A percentile compares a stretch with the other conserved stretches of the same genome.
These are phyloP conservation scores for Ceratopteris richardii DNA, from an alignment of 75 land plant species.

Conservation along the genomic window DNA sequence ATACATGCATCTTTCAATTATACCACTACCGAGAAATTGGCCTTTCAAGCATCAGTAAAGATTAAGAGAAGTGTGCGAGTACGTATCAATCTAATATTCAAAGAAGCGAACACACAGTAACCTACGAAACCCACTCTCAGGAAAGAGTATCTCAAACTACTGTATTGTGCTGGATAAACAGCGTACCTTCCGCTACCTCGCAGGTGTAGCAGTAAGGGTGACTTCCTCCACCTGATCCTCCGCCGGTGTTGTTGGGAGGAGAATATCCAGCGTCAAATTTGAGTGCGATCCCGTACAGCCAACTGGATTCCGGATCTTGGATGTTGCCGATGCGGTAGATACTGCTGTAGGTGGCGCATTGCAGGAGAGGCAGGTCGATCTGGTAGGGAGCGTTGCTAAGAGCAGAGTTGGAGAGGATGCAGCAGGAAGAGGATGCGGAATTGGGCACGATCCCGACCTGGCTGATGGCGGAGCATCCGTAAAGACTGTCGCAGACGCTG, in stretches of 20 bases:
- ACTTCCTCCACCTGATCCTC: too few relatives aligned
- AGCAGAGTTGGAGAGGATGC: not conserved
- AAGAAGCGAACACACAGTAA: too few relatives aligned
- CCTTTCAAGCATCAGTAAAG: too few relatives aligned
- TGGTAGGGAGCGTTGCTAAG: not conserved
- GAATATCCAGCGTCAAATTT: not conserved
- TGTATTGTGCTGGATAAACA: too few relatives aligned
- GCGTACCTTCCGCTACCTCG: too few relatives aligned
- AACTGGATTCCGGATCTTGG: not conserved
- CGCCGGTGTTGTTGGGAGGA: not conserved
- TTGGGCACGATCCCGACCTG: not conserved
- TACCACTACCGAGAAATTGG: too few relatives aligned
- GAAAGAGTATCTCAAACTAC: too few relatives aligned
- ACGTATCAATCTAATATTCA: too few relatives aligned
- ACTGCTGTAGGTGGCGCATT: not conserved
- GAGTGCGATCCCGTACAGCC: slow-evolving; percentile 3
- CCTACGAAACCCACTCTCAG: too few relatives aligned
- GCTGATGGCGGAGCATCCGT: not conserved
- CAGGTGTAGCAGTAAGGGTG: too few relatives aligned
- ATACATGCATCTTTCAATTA: too few relatives aligned
- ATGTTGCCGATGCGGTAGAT: not conserved
- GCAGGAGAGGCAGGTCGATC: not conserved
- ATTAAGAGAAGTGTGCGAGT: too few relatives aligned
- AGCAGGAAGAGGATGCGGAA: not conserved
- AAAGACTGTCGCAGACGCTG: not conserved